phyloP scores from a whole-genome alignment of 2,329 filamentous ascomycete species.

The Colletotrichum sojae region DNA sequence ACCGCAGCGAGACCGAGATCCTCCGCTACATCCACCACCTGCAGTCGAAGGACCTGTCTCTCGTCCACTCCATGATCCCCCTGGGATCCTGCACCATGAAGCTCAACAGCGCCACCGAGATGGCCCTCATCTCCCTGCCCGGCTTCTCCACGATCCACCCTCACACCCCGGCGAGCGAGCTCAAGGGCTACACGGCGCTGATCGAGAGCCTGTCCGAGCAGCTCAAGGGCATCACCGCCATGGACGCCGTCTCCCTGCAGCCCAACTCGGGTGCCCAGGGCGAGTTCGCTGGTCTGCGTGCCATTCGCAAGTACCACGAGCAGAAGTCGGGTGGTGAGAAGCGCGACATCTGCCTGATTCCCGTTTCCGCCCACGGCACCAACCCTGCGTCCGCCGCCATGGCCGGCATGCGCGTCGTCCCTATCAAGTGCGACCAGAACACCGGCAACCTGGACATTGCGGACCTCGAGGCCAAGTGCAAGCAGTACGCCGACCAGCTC shows the following conservation, averaged over 20 bases:
- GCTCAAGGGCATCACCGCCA: slow-evolving; percentile 87
- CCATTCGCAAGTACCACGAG: slow-evolving; percentile 89
- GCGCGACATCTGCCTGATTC: slow-evolving; percentile 93
- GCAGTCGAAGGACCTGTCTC: slow-evolving; percentile 92
- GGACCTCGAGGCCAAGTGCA: slow-evolving; percentile 89
- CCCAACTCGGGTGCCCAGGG: slow-evolving; percentile 97
- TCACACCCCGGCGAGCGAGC: slow-evolving; percentile 75
- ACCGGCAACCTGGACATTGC: slow-evolving; percentile 92
- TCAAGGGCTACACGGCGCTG: slow-evolving; percentile 78
- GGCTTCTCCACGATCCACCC: slow-evolving; percentile 87
- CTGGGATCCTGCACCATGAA: slow-evolving; percentile 99
- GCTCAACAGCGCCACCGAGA: slow-evolving; percentile 93
- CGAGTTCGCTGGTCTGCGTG: slow-evolving; percentile 90
- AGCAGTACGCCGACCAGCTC: slow-evolving; percentile 87
- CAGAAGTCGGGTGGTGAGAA: slow-evolving; percentile 70
- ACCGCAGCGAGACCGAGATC: slow-evolving; percentile 96
- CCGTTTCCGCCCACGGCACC: slow-evolving; percentile 94
- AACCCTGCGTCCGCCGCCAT: slow-evolving; percentile 96
- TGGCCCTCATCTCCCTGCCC: slow-evolving; percentile 86
- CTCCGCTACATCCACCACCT: slow-evolving; percentile 94
- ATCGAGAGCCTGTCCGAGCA: slow-evolving; percentile 82
- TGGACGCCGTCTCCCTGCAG: slow-evolving; percentile 90
- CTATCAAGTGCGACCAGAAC: slow-evolving; percentile 88
- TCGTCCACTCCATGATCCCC: slow-evolving; percentile 98
- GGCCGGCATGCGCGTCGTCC: slow-evolving; percentile 94